These are phyloP conservation scores for Letharia columbiana DNA, from an alignment of 495 filamentous ascomycete genomes.

Conservation along the genomic window DNA sequence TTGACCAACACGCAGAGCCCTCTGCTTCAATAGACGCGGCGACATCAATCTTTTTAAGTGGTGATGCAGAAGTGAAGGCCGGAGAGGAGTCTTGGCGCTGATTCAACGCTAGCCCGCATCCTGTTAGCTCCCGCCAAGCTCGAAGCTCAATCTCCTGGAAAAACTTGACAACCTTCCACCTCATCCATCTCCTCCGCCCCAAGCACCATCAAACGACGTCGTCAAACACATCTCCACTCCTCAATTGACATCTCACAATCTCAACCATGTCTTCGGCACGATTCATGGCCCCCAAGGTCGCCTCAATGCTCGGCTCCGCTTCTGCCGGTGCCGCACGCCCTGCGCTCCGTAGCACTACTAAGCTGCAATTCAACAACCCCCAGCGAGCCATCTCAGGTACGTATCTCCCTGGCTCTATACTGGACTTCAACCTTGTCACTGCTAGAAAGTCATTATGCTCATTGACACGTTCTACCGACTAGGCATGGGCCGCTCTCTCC, in stretches of 20 bases:
- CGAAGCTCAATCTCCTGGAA: conserved; percentile 5
- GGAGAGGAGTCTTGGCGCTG: neutral
- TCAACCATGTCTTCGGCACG: conserved; percentile 16
- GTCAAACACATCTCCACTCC: conserved; percentile 4
- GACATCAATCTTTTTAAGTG: no score
- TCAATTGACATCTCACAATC: conserved; percentile 12
- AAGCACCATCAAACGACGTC: neutral
- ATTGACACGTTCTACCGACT: neutral
- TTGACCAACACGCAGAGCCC: no score
- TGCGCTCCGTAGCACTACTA: conserved; percentile 16
- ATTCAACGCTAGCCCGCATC: neutral
- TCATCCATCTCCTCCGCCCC: neutral
- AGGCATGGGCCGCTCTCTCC: conserved; percentile 15
- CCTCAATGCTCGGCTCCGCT: conserved; percentile 14
- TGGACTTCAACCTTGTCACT: neutral
- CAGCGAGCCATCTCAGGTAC: conserved; percentile 20
- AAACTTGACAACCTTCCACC: conserved; percentile 6
- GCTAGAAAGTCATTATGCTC: neutral
- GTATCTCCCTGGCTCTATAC: neutral
- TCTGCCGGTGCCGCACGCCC: conserved; percentile 13
- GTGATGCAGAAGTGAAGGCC: no score
- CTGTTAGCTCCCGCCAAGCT: neutral
- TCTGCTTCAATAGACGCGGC: no score
- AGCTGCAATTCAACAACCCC: conserved; percentile 17
- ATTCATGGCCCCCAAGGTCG: conserved; percentile 16